Evolutionary conservation across 2,329 filamentous ascomycete genomes (phyloP).

Genomic region (Claviceps sp.): DNA sequence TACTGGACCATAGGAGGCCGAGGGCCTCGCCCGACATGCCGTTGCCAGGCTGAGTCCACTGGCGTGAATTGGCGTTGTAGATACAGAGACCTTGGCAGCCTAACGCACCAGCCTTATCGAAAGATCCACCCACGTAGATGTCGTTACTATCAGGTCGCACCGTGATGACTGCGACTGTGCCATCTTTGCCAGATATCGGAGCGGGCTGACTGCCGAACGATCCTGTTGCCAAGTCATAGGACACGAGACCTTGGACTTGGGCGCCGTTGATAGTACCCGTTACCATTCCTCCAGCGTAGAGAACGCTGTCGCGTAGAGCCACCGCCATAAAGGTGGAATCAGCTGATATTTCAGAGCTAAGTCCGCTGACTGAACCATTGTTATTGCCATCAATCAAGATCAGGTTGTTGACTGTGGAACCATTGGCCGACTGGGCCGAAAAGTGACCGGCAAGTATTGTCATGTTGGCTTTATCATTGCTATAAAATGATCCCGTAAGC

Average conservation of each 20-base stretch:
- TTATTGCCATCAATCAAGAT: constrained; percentile 69
- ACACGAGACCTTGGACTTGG: constrained; percentile 58
- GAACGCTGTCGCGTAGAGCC: constrained; percentile 48
- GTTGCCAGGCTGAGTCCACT: constrained; percentile 71
- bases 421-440: constrained; percentile 52
- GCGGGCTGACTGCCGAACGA: constrained; percentile 62
- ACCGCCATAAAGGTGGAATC: constrained; percentile 67
- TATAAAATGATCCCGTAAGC: constrained; percentile 68
- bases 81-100: constrained; percentile 72
- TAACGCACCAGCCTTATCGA: constrained; percentile 69
- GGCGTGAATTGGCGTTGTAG: constrained; percentile 54
- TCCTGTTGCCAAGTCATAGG: constrained; percentile 59
- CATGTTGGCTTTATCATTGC: constrained; percentile 55
- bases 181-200: constrained; percentile 53
- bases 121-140: constrained; percentile 77
- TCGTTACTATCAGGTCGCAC: constrained; percentile 56
- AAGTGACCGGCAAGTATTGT: constrained; percentile 88
- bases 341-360: constrained; percentile 50
- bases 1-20: constrained; percentile 62
- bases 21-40: constrained; percentile 58
- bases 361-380: constrained; percentile 51
- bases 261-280: constrained; percentile 54
- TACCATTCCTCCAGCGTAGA: constrained; percentile 75
- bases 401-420: constrained; percentile 64
- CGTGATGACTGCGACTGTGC: constrained; percentile 64